Conservation (phyloP, 805 yeast species). For the Wickerhamiella allomyrinae region DNA sequence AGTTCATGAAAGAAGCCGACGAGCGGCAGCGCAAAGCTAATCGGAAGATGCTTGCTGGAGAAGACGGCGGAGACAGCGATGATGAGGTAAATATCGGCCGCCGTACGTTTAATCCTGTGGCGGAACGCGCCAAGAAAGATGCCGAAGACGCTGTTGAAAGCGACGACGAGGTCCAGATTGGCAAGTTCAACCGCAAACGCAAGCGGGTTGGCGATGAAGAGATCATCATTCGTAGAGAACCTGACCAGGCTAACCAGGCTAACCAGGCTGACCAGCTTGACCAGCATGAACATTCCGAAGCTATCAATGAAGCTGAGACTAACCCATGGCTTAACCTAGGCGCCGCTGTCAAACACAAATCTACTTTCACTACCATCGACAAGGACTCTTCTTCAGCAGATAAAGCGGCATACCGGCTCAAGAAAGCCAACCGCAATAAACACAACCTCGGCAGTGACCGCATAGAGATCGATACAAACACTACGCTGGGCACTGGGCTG, state of each 20-base stretch:
- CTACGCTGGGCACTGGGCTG: conserved; percentile 13
- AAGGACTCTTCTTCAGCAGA: conserved; percentile 23
- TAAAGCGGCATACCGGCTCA: conserved; percentile 11
- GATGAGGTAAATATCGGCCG: conserved; percentile 8
- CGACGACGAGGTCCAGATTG: conserved; percentile 1
- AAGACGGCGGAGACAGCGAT: conserved; percentile 19
- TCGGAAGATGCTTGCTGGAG: conserved; percentile 27
- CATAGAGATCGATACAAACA: conserved; percentile 12
- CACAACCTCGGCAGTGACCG: conserved; percentile 12
- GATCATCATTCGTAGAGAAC: conserved; percentile 4
- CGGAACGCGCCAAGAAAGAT: conserved; percentile 6
- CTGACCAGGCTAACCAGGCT: conserved; percentile 8
- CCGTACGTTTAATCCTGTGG: not conserved
- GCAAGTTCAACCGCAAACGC: conserved; percentile 4
- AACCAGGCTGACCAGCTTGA: conserved; percentile 1
- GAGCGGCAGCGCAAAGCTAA: conserved; percentile 50
- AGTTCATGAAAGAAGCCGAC: conserved; percentile 87
- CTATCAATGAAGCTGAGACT: not conserved
- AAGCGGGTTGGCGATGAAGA: conserved; percentile 5
- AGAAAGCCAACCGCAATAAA: conserved; percentile 26
- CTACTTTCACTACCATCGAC: conserved; percentile 35
- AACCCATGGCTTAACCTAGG: conserved; percentile 25
- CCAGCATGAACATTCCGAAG: conserved; percentile 10
- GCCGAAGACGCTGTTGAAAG: conserved; percentile 12
- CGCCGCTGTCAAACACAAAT: conserved; percentile 33